Conservation (phyloP, 176 grass and related monocot genomes). For the Triticum urartu region DNA sequence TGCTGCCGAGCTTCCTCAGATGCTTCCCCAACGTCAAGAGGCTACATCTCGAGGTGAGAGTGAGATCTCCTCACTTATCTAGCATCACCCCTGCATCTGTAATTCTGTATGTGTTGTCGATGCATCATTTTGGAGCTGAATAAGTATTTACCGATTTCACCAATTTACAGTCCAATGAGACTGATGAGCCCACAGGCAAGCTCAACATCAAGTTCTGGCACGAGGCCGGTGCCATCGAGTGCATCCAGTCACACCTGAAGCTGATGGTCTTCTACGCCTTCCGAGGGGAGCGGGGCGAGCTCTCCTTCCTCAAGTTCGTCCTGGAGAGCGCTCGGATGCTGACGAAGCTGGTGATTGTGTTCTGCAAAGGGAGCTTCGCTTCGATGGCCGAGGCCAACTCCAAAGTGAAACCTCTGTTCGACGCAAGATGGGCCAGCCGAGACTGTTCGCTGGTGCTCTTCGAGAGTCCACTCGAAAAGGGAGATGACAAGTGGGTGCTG, state of each 20-base stretch:
- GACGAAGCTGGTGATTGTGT: conserved; percentile 1
- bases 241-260: background rate
- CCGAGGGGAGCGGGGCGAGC: background rate
- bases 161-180: background rate
- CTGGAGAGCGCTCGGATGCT: background rate
- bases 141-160: background rate
- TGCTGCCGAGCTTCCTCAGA: conserved; percentile 2
- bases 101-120: background rate
- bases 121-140: background rate
- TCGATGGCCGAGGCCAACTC: background rate
- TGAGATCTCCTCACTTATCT: too few relatives aligned
- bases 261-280: background rate
- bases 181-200: background rate
- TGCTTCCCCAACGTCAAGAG: conserved; percentile 17
- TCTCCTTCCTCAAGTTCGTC: conserved; percentile 5
- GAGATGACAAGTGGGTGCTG: background rate
- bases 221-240: background rate
- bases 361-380: background rate
- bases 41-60: conserved; percentile 3
- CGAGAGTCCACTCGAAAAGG: background rate
- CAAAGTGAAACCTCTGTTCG: background rate
- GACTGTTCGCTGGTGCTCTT: background rate
- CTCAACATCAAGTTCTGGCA: conserved; percentile 11
- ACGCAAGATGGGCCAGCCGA: conserved; percentile 7
- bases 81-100: background rate